Evolutionary conservation across 176 grass and related monocot species (phyloP).

Genomic region (Microstegium vimineum): DNA sequence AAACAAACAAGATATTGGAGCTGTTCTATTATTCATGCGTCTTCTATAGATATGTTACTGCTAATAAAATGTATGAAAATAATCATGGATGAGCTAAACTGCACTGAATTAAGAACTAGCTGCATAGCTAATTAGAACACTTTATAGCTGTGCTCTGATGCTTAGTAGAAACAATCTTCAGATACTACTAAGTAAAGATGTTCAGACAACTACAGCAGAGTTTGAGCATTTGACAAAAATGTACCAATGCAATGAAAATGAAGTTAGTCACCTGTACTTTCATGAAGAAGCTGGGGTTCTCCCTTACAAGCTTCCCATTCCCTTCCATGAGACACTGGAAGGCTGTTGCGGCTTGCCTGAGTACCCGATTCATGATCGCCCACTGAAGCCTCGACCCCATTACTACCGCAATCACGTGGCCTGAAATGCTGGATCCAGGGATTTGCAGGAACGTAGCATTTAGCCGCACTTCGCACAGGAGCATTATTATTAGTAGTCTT

Average conservation of each 20-base stretch:
- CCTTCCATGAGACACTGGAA: slow-evolving; percentile 17
- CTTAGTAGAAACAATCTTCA: background rate
- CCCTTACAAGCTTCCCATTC: slow-evolving; percentile 30
- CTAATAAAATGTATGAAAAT: background rate
- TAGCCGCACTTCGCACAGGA: slow-evolving; percentile 9
- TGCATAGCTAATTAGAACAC: background rate
- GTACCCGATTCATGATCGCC: slow-evolving; percentile 32
- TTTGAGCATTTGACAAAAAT: background rate
- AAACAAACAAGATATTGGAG: background rate
- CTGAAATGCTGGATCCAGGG: slow-evolving; percentile 70
- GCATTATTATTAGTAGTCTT: slow-evolving; percentile 27
- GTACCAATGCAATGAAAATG: slow-evolving; percentile 6
- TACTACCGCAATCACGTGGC: slow-evolving; percentile 16
- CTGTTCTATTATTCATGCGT: background rate
- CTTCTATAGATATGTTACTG: slow-evolving; percentile 5
- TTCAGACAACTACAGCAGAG: background rate
- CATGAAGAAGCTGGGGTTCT: slow-evolving; percentile 11
- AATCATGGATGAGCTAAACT: background rate
- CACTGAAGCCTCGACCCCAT: background rate
- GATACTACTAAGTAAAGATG: background rate
- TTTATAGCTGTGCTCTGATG: background rate
- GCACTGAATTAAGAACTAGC: background rate
- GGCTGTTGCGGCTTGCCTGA: slow-evolving; percentile 18
- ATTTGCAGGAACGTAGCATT: slow-evolving; percentile 35
- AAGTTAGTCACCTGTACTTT: slow-evolving; percentile 44